Base-by-base conservation (phyloP, 352 stramenopile genomes). In the Phytopythium litorale region DNA sequence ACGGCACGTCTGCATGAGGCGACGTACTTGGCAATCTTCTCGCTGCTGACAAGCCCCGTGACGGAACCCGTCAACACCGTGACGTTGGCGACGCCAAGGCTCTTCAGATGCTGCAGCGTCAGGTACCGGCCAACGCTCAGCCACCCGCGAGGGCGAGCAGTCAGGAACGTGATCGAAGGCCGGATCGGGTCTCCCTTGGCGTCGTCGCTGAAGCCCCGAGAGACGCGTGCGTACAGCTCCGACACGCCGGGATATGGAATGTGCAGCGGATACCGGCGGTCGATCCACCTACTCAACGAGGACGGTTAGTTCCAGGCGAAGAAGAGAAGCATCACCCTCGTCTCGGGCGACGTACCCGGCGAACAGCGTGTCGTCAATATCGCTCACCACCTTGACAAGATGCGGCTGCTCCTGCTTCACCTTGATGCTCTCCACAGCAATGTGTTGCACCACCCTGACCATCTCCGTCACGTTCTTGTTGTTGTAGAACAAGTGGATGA, bases 311-410 rank as follows among this genome's bases (percentile, higher is more conserved):
- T 4, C 11, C 42, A 12, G 23, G 42, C 13, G 13, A 40, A 40
- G 4, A 7, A 46, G 4, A 48, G n/a, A 1, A 12, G 8, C 16
- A 42, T 35, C 5, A 15, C n/a, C 25, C 30, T 33, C 3, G 43
- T 5, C 11, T 28, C 40, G 56, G 21, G n/a, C 4, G 21, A 62
- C 57, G 35, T 63, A 83, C 35, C 86, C 86, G 9, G 86, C 68
- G 42, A 91, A 93, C 7, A 94, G 66, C 30, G 86, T 94, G 64
- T 94, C 86, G 46, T 94, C 86, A 42, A 94, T 94, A 54, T 94
- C 86, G 54, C 86, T 94, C n/a, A 94, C 73, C 7, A 94, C 85
- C 61, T 94, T 94, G 32, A 94, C 61, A n/a, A 94, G 67, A 6
- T 84, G 61, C 18, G 84, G 79, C 40, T 73, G 62, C 21, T 79